Evolutionary conservation across 2,329 filamentous ascomycete genomes (phyloP), one percentile per base, ranked within the genome.

Genomic region (Zymoseptoria passerinii): DNA sequence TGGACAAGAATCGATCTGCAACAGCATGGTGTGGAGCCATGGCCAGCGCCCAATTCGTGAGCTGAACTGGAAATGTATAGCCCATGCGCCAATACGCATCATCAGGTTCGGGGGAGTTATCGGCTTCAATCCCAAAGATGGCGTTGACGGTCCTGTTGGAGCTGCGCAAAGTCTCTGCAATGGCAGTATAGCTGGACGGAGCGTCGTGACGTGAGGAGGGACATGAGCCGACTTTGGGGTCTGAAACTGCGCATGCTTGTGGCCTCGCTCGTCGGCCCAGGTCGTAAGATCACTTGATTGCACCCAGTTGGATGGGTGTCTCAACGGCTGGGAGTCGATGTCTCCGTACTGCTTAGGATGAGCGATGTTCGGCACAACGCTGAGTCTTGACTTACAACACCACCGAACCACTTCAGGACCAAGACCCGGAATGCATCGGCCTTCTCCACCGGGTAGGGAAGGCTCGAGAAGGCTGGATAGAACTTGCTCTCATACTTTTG

Each of bases 381-480:
- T n/a, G 13, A 18, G 7, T 50, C 19, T 19, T 1, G 20, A 58
- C 57, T 52, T 13, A 58, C 57, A 27, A 58, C n/a, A 10, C 57
- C 57, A 7, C 57, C 57, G 28, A 58, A 58, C 57, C 57, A 58
- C 20, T 58, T 58, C 49, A 58, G 18, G 1, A 58, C 57, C 19
- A 52, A n/a, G 20, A 58, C 18, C 13, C 57, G 57, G 7, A 49
- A 58, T 3, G 28, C 48, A 27, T 58, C 57, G 1, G 57, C 57
- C 27, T 58, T 58, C 29, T 58, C 57, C 7, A 58, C 57, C 3
- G 57, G 57, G 27, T 58, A 58, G 23, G 57, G 57, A 4, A 58
- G 53, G 18, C 48, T 50, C 16, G 49, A 48, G 28, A 58, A 58
- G 8, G 13, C 53, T 52, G 19, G 8, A 9, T 48, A 53, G 20